Percentiles rank a stretch among this genome's conserved stretches.
These are phyloP conservation scores for Dimocarpus longan DNA, from an alignment of 345 rosid species.

Conservation along the genomic window DNA sequence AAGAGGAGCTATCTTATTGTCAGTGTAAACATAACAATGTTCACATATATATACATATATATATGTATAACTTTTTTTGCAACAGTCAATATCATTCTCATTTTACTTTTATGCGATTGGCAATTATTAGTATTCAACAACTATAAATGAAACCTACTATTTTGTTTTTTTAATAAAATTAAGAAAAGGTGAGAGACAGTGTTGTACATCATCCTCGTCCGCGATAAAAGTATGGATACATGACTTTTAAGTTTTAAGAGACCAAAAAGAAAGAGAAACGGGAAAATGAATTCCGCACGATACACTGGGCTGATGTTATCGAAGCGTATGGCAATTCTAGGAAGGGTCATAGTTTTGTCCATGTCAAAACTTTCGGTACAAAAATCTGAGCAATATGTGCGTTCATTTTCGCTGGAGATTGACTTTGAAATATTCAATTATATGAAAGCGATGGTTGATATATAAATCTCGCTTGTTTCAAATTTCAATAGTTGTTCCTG, in stretches of 20 bases:
- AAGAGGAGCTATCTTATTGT: not conserved
- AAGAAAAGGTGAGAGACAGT: no score
- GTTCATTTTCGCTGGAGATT: not conserved
- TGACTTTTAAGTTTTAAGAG: not conserved
- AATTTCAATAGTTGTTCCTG: not conserved
- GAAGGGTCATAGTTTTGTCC: not conserved
- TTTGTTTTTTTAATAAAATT: no score
- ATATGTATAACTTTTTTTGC: no score
- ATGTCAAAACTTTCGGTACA: slow-evolving; percentile 1
- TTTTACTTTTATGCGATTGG: no score
- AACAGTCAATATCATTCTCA: not conserved
- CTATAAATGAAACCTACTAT: no score
- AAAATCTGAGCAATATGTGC: not conserved
- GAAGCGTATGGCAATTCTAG: not conserved
- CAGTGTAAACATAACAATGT: not conserved
- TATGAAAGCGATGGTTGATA: not conserved
- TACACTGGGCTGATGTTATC: not conserved
- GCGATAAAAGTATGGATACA: not conserved
- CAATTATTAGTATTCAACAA: no score
- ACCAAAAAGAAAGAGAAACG: not conserved
- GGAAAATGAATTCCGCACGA: not conserved
- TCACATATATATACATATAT: not conserved
- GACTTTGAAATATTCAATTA: not conserved
- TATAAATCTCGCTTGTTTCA: not conserved
- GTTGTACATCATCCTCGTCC: no score